Base-by-base conservation (phyloP, 768 basidiomycete genomes). In the Auricularia auricula-judae region DNA sequence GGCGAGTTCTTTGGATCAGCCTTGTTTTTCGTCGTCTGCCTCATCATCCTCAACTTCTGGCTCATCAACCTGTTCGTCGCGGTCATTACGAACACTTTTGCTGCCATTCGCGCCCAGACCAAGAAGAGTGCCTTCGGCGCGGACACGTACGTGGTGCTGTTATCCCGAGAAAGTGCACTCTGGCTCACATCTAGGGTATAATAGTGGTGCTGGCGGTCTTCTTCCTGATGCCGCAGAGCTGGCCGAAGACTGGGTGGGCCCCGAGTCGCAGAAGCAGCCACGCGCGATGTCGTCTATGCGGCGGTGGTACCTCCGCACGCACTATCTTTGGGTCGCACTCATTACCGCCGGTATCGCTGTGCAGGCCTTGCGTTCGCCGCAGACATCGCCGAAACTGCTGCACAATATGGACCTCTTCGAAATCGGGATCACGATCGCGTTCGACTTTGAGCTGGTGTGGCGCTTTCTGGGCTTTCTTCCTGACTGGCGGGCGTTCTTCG, bases 1-100 rank as follows among this genome's bases (percentile, higher is more conserved):
- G 80, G 94, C 0, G 96, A 98, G 71, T 95, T 87, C 75, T 91
- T 89, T 72, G 76, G 87, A n/a, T 91, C 93, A 1, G 88, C 83
- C 67, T 78, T 94, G 65, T 98, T 91, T 77, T 97, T 91, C 78
- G 87, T 98, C 66, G 75, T 86, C 36, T 87, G 86, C 63, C 78
- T 98, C 66, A 77, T 98, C 67, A 82, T 97, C 29, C 81, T 98
- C 69, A 96, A 98, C 74, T 92, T 97, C 72, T 93, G 91, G 91
- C 80, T 96, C 65, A 87, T 95, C 79, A 93, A 94, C 72, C 75
- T 97, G 54, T 89, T 95, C 72, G 91, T 97, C 64, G 94, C 95
- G 18, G 93, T 97, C n/a, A 95, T 96, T 67, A 92, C 93, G 35
- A 89, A 93, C 70, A 91, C 91, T 0, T 98, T 98, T 73, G 85